Percentiles rank a stretch among this genome's conserved stretches.
phyloP scores from a whole-genome alignment of 2,329 filamentous ascomycete genomes.

The Nigrograna mackinnonii region DNA sequence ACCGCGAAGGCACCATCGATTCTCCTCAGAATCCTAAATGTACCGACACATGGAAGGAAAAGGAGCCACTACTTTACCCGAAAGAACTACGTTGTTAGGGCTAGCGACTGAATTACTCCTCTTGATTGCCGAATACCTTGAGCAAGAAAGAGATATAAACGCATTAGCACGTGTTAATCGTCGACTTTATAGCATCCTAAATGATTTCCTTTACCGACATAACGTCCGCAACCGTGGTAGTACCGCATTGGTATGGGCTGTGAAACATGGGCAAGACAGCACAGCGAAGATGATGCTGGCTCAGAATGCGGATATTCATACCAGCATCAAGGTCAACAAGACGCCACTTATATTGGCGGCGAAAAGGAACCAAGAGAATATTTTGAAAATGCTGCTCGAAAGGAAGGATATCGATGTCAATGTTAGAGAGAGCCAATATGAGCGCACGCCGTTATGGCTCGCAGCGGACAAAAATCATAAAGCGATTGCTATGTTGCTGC shows the following conservation, averaged over 20 bases:
- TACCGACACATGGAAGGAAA: too few relatives aligned
- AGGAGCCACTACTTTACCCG: too few relatives aligned
- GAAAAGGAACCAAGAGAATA: slow-evolving; percentile 6
- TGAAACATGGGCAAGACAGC: slow-evolving; percentile 4
- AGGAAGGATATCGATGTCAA: slow-evolving; percentile 9
- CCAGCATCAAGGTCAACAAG: not conserved
- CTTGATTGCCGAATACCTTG: slow-evolving; percentile 7
- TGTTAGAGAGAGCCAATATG: not conserved
- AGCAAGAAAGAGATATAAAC: slow-evolving; percentile 11
- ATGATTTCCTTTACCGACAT: slow-evolving; percentile 10
- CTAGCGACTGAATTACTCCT: slow-evolving; percentile 10
- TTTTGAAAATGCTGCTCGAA: slow-evolving; percentile 9
- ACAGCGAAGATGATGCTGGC: slow-evolving; percentile 4
- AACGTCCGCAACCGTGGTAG: slow-evolving; percentile 5
- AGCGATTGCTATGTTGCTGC: not conserved
- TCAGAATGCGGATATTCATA: slow-evolving; percentile 4
- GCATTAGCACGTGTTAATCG: slow-evolving; percentile 11
- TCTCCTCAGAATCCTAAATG: too few relatives aligned
- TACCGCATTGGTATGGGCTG: slow-evolving; percentile 8
- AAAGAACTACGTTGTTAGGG: slow-evolving; percentile 5
- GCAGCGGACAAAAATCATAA: not conserved
- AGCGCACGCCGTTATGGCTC: slow-evolving; percentile 4
- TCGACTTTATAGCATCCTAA: slow-evolving; percentile 7
- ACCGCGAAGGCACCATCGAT: too few relatives aligned
- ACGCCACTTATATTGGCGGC: slow-evolving; percentile 2